phyloP scores from a whole-genome alignment of 768 basidiomycete genomes.

The Agaricus sinodeliciosus region DNA sequence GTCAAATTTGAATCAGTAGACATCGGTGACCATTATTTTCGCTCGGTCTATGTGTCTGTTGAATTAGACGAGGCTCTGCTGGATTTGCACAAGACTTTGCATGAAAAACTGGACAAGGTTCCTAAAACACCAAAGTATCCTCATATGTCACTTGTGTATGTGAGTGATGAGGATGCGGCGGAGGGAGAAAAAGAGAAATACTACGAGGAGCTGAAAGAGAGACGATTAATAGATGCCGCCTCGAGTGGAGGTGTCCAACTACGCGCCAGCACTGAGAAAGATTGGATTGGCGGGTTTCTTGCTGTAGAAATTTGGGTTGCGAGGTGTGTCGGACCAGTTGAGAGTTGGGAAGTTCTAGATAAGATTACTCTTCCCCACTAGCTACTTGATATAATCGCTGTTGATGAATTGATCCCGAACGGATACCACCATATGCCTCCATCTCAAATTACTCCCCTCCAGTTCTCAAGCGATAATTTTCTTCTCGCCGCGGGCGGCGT shows the following conservation, averaged over 20 bases:
- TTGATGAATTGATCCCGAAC: slow-evolving; percentile 6
- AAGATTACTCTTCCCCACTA: slow-evolving; percentile 17
- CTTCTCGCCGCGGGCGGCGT: slow-evolving; percentile 36
- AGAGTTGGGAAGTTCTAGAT: slow-evolving; percentile 46
- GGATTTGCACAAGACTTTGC: slow-evolving; percentile 42
- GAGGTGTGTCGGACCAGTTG: slow-evolving; percentile 54
- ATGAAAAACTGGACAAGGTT: slow-evolving; percentile 28
- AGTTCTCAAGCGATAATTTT: slow-evolving; percentile 20
- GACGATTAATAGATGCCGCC: not conserved
- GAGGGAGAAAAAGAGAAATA: slow-evolving; percentile 43
- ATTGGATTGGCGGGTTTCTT: slow-evolving; percentile 36
- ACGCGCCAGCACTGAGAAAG: slow-evolving; percentile 20
- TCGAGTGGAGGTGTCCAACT: slow-evolving; percentile 26
- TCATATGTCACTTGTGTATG: slow-evolving; percentile 72
- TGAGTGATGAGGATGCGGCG: slow-evolving; percentile 55
- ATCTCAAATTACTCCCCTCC: not conserved
- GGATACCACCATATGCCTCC: not conserved
- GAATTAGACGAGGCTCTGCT: slow-evolving; percentile 36
- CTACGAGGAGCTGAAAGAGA: slow-evolving; percentile 32
- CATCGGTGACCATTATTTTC: slow-evolving; percentile 59
- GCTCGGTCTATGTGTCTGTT: slow-evolving; percentile 59
- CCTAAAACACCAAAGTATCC: slow-evolving; percentile 54
- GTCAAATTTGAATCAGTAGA: slow-evolving; percentile 48
- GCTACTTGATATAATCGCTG: not conserved
- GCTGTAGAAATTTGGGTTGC: slow-evolving; percentile 52